Evolutionary conservation across 208 protist genomes (phyloP).

Genomic region (Tritrichomonas foetus): DNA sequence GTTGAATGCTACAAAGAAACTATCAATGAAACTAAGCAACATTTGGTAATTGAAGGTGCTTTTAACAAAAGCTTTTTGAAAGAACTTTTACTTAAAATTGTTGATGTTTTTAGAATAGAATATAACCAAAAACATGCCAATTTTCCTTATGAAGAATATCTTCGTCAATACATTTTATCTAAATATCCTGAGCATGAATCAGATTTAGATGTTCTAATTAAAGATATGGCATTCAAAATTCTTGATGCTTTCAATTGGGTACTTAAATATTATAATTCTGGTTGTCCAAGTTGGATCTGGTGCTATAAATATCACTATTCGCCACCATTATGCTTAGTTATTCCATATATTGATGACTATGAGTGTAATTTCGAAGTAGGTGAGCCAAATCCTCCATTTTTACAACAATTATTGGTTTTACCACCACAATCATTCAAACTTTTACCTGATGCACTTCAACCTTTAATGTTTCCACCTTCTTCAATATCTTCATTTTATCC

Average conservation of each 20-base stretch:
- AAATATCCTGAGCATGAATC: background rate
- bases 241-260: slow-evolving; percentile 93
- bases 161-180: background rate
- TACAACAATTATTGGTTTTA: background rate
- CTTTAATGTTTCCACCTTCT: background rate
- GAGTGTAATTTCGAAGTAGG: background rate
- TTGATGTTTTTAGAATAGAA: background rate
- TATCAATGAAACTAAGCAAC: background rate
- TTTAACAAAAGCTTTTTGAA: background rate
- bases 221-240: slow-evolving; percentile 62
- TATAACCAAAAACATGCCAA: background rate
- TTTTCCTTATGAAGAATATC: background rate
- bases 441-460: background rate
- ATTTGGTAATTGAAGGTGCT: background rate
- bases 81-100: background rate
- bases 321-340: slow-evolving; percentile 79
- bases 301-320: slow-evolving; percentile 98
- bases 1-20: background rate
- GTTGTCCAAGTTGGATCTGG: slow-evolving; percentile 84
- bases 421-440: background rate
- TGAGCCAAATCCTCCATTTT: background rate
- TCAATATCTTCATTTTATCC: background rate
- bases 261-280: slow-evolving; percentile 95
- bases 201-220: background rate
- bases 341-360: background rate